phyloP scores from a whole-genome alignment of 768 basidiomycete species.

The Mrakia gelida region DNA sequence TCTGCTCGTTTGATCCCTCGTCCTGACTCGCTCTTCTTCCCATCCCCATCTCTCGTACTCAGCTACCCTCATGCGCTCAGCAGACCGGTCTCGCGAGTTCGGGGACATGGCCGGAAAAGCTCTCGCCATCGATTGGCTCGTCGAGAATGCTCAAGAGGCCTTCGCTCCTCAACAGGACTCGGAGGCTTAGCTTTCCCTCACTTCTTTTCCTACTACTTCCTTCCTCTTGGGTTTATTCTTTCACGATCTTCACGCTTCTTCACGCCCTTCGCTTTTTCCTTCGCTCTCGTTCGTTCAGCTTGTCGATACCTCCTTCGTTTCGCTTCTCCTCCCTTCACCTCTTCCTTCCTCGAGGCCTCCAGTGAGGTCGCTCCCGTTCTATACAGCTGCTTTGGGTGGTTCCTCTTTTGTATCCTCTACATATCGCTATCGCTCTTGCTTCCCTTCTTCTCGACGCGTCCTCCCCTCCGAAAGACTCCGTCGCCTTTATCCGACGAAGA shows the following conservation, averaged over 20 bases:
- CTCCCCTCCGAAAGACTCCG: too few relatives aligned
- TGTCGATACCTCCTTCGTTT: not conserved
- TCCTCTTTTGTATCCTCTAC: too few relatives aligned
- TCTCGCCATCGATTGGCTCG: conserved; percentile 85
- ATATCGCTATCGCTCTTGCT: too few relatives aligned
- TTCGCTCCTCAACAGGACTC: not conserved
- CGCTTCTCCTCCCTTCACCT: not conserved
- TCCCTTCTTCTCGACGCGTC: too few relatives aligned
- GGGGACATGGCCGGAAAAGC: conserved; percentile 89
- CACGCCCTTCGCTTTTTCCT: not conserved
- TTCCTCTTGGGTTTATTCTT: not conserved
- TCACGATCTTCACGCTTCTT: not conserved
- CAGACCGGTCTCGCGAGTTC: conserved; percentile 81
- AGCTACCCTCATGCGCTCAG: conserved; percentile 93
- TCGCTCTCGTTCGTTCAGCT: not conserved
- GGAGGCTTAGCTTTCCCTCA: not conserved
- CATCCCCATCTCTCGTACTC: not conserved
- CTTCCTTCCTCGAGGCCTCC: too few relatives aligned
- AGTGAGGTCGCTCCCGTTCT: too few relatives aligned
- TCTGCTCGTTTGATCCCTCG: conserved; percentile 21
- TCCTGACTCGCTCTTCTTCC: conserved; percentile 25
- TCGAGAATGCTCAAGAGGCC: conserved; percentile 58
- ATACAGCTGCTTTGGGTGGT: too few relatives aligned
- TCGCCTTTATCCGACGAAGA: too few relatives aligned
- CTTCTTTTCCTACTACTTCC: not conserved